Evolutionary conservation across 768 basidiomycete genomes (phyloP).

Genomic region (Strobilomyces echinocephalus): DNA sequence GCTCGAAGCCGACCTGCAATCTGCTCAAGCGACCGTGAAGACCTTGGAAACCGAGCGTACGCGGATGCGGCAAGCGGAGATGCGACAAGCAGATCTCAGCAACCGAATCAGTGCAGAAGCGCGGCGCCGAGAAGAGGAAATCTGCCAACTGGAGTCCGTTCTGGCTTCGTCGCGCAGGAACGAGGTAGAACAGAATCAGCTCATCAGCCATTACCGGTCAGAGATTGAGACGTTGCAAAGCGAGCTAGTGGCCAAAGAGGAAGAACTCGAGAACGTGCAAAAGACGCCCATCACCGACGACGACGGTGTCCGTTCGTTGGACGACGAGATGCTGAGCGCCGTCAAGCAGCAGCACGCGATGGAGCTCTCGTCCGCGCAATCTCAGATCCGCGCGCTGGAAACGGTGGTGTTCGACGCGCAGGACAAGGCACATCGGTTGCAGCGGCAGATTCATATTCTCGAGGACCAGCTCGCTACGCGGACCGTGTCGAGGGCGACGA

Average conservation of each 20-base stretch:
- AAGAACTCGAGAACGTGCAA: conserved; percentile 58
- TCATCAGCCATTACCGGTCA: conserved; percentile 58
- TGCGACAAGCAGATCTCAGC: conserved; percentile 53
- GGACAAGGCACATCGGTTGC: conserved; percentile 58
- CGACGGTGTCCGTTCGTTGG: conserved; percentile 50
- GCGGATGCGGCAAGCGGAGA: conserved; percentile 51
- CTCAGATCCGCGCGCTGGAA: conserved; percentile 74
- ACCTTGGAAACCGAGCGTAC: conserved; percentile 65
- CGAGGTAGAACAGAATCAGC: conserved; percentile 58
- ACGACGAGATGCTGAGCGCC: conserved; percentile 69
- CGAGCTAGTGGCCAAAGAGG: conserved; percentile 58
- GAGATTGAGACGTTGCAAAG: conserved; percentile 68
- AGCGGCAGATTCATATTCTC: conserved; percentile 59
- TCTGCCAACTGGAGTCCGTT: conserved; percentile 48
- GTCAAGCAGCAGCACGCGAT: conserved; percentile 71
- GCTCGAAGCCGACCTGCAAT: conserved; percentile 58
- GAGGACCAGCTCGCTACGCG: conserved; percentile 61
- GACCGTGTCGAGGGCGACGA: conserved; percentile 37
- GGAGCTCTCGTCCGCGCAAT: conserved; percentile 76
- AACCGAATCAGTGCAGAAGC: conserved; percentile 46
- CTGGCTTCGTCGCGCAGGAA: conserved; percentile 43
- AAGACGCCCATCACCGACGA: conserved; percentile 38
- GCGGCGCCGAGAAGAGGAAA: conserved; percentile 49
- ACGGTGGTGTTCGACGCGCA: conserved; percentile 69
- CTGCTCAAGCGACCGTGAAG: conserved; percentile 47